A percentile compares a stretch with the other conserved stretches of the same genome.
Conservation (phyloP, 2,329 filamentous ascomycete genomes). For the Lachnellula subtilissima region DNA sequence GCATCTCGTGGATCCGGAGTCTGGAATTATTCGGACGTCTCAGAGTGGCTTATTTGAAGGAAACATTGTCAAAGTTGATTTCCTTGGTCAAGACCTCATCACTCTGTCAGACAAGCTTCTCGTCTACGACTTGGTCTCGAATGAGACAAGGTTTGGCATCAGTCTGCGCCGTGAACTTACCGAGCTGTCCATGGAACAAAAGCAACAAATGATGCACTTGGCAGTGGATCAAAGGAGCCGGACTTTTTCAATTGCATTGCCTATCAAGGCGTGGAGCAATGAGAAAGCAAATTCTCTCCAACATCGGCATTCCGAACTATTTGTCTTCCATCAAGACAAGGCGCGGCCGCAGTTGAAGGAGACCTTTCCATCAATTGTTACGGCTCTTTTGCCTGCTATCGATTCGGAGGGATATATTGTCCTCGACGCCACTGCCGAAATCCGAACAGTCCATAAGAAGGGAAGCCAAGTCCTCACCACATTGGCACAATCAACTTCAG, state of each 20-base stretch:
- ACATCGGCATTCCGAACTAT: slow-evolving; percentile 46
- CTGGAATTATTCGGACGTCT: slow-evolving; percentile 60
- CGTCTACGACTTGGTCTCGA: slow-evolving; percentile 80
- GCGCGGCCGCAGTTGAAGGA: slow-evolving; percentile 55
- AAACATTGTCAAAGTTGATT: slow-evolving; percentile 60
- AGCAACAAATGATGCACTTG: slow-evolving; percentile 55
- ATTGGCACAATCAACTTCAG: slow-evolving; percentile 52
- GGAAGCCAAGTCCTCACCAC: slow-evolving; percentile 49
- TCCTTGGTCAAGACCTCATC: slow-evolving; percentile 70
- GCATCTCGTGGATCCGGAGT: slow-evolving; percentile 70
- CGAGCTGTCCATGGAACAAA: slow-evolving; percentile 32
- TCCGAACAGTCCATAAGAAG: slow-evolving; percentile 59
- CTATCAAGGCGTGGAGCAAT: slow-evolving; percentile 13
- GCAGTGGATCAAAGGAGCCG: slow-evolving; percentile 63
- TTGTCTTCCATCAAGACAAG: slow-evolving; percentile 61
- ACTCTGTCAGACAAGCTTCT: slow-evolving; percentile 67
- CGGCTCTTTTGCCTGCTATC: slow-evolving; percentile 60
- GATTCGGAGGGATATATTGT: slow-evolving; percentile 68
- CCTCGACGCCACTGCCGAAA: slow-evolving; percentile 69
- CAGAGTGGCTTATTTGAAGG: slow-evolving; percentile 64
- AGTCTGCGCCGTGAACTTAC: slow-evolving; percentile 44
- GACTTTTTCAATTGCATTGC: slow-evolving; percentile 61
- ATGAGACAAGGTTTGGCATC: slow-evolving; percentile 65
- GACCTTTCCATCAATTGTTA: slow-evolving; percentile 53
- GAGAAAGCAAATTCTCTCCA: slow-evolving; percentile 32